Evolutionary conservation across 2,329 filamentous ascomycete genomes (phyloP), one percentile per base, ranked within the genome.

Genomic region (Cercospora sesami): DNA sequence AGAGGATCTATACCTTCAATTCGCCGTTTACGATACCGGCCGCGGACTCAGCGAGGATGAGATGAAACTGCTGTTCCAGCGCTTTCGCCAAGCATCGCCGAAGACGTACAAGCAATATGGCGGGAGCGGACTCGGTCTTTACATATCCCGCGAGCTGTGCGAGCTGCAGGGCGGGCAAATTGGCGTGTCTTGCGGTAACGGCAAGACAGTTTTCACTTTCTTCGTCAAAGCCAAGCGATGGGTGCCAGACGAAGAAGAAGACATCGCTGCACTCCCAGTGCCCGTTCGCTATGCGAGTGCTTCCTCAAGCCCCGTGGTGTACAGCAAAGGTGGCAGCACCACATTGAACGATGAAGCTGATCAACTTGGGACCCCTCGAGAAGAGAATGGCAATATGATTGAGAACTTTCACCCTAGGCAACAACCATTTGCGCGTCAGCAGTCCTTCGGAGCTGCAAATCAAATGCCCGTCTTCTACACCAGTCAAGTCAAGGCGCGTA

Each of bases 191-290:
- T 81, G 80, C 36, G 76, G 77, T 0, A 67, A 78, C 10, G 77
- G 76, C 4, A 66, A 86, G 73, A 81, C 79, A 1, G 81, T 79
- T 0, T 83, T 83, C 69, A 80, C 79, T 1, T 83, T 83, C 72
- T 83, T 80, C 69, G 75, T 77, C 39, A 66, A 68, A 48, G 84
- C 85, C 63, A 75, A 72, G 67, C 61, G 71, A 12, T 74, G 69
- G 68, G 55, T 67, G 7, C 61, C 67, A 16, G 42, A 61, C 23
- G 67, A 69, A 10, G 42, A 58, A 18, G 45, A 57, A 26, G 48
- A 26, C 14, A 23, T 55, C 10, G 61, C 39, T 31, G 59, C 53
- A 14, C 61, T 23, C 12, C 57, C 68, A 57, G 23, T 62, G 53
- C 8, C 59, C 5, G 33, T 63, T 5, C 58, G 57, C 5, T 75